Base-by-base conservation (phyloP, 164 flowering plant species). In the Umbellularia californica region DNA sequence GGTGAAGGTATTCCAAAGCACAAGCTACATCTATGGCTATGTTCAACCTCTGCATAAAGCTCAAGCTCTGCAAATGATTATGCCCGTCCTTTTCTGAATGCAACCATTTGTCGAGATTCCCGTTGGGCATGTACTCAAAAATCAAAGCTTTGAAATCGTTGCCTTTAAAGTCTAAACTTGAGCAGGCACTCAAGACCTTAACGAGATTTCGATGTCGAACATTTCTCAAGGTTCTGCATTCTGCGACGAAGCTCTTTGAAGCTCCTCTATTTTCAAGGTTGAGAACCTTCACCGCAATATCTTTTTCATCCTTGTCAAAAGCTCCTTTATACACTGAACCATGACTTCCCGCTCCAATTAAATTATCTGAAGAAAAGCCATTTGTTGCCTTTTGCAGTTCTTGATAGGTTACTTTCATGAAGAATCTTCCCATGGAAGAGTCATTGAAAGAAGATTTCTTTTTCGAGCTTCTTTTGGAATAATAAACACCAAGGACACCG, bases 161-260 rank as follows among this genome's bases (percentile, higher is more conserved):
- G 3, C 85, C 85, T 47, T 71, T 30, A 28, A 24, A 68, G 65
- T 82, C 87, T 22, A 79, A 9, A 50, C 78, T 78, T 3, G 83
- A 80, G 66, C 86, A 81, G 6, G 72, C 30, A 10, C 73, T 79
- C 9, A 82, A 9, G 47, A 82, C 50, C 79, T 74, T 83, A 35
- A 85, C 28, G 11, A 85, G 83, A 58, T 85, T 85, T 2, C 84
- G 78, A 66, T 85, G 86, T 23, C 84, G 24, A 0, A 77, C 70
- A 14, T 30, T 77, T 74, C 81, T 73, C 75, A 81, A 30, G 25
- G 78, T 82, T 33, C 73, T 50, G 64, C 87, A 85, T 70, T 85
- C 86, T 2, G 69, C 72, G 1, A 35, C 20, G 70, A 85, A 82
- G 28, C 82, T 80, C 70, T 73, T 79, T 1, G 72, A 70, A 68